Evolutionary conservation across 2,329 filamentous ascomycete genomes (phyloP), one percentile per base, ranked within the genome.

Genomic region (Colletotrichum scovillei): DNA sequence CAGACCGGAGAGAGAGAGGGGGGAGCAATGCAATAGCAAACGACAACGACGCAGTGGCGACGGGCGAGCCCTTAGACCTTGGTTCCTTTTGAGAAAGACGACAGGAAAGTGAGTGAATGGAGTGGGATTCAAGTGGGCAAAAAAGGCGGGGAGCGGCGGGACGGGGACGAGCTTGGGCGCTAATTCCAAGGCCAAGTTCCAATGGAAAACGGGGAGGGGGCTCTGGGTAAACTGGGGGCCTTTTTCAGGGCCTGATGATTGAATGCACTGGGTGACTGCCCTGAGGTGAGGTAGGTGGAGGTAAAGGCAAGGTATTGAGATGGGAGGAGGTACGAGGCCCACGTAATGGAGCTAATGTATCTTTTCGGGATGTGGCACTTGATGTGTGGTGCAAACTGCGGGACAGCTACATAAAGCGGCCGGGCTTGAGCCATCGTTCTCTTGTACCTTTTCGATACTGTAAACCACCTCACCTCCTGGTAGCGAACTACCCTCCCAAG

Each of bases 161-260:
- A 65, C 59, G 60, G 59, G 60, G 66, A 59, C 65, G 65, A 65
- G 70, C 70, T 73, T 73, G 70, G 70, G 70, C 70, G 70, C 70
- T 73, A 73, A 73, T 72, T 72, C 65, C 65, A 69, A 69, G 65
- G 69, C 58, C 58, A 69, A 63, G 65, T 72, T 52, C 65, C 69
- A 68, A 70, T 66, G 55, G 68, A 53, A 42, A 32, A 22, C 55
- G 49, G 62, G 62, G 59, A 49, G 42, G 58, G 30, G 59, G 59
- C 26, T 19, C 38, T 42, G 38, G 38, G 38, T 42, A 42, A 42
- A 42, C 38, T 42, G 38, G 38, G 38, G 38, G 38, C 38, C 38
- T 42, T 42, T 42, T 42, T 42, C 32, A 28, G 53, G 63, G 63
- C 52, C 63, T 62, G 42, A 22, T 67, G 38, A 46, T 53, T 55